Percentiles rank a stretch among this genome's conserved stretches.
These are phyloP conservation scores for Rhodotorula sp. DNA, from an alignment of 1,284 basidiomycete genomes.

Conservation along the genomic window DNA sequence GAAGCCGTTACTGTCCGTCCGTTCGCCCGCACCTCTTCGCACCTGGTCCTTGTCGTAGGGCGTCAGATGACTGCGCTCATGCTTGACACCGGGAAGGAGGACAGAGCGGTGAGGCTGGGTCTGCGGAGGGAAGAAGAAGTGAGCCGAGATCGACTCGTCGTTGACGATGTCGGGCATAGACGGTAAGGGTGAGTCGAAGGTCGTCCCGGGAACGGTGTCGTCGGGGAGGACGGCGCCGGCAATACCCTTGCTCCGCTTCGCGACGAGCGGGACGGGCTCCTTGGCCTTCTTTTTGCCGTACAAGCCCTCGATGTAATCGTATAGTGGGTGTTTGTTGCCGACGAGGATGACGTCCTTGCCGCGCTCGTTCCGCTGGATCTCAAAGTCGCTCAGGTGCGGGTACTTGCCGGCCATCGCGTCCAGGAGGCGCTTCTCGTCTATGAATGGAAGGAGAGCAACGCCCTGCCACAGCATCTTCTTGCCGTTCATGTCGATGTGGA, in stretches of 20 bases:
- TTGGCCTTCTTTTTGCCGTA: slow-evolving; percentile 82
- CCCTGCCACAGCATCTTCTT: slow-evolving; percentile 99
- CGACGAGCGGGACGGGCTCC: slow-evolving; percentile 63
- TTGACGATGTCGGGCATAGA: slow-evolving; percentile 70
- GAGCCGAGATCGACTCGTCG: slow-evolving; percentile 80
- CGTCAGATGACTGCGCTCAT: slow-evolving; percentile 63
- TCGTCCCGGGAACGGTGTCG: slow-evolving; percentile 85
- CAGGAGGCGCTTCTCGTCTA: slow-evolving; percentile 79
- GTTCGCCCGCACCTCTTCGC: slow-evolving; percentile 50
- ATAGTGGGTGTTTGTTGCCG: slow-evolving; percentile 78
- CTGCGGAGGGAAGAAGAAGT: slow-evolving; percentile 88
- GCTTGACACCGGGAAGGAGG: slow-evolving; percentile 71
- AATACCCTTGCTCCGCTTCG: slow-evolving; percentile 70
- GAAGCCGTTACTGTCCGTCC: slow-evolving; percentile 30
- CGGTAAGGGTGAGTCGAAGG: slow-evolving; percentile 70
- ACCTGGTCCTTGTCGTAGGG: slow-evolving; percentile 71
- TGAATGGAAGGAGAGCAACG: slow-evolving; percentile 93
- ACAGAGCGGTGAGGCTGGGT: slow-evolving; percentile 78
- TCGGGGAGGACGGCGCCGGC: slow-evolving; percentile 78
- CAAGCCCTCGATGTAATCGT: slow-evolving; percentile 78
- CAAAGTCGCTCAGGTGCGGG: slow-evolving; percentile 71
- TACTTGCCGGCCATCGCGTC: slow-evolving; percentile 78
- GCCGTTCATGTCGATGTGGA: slow-evolving; percentile 99
- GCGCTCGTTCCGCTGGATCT: slow-evolving; percentile 78
- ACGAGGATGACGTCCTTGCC: slow-evolving; percentile 84